Percentiles rank a stretch among this genome's conserved stretches.
Conservation (phyloP, 2,329 filamentous ascomycete species). For the Sodiomyces alkalinus region DNA sequence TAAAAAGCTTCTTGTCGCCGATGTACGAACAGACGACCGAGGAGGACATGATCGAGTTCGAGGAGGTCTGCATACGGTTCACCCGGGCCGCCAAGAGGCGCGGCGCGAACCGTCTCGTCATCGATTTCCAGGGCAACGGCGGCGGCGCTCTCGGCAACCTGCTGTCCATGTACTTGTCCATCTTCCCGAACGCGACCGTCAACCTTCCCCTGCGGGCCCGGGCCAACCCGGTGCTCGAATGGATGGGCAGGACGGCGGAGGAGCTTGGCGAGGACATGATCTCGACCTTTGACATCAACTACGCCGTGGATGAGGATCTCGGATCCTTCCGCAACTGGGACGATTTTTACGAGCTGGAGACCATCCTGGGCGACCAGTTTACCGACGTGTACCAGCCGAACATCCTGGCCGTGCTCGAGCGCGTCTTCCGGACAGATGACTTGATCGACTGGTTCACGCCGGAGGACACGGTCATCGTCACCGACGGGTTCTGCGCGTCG, state of each 20-base stretch:
- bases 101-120: constrained; percentile 42
- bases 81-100: constrained; percentile 26
- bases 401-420: background rate
- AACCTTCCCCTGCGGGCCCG: constrained; percentile 6
- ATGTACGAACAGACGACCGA: background rate
- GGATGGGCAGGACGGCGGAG: constrained; percentile 3
- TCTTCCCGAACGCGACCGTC: constrained; percentile 4
- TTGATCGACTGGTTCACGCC: constrained; percentile 15
- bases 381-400: constrained; percentile 13
- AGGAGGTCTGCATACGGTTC: constrained; percentile 15
- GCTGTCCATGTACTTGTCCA: constrained; percentile 3
- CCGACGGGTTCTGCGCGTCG: constrained; percentile 11
- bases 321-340: constrained; percentile 16
- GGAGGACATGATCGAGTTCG: constrained; percentile 2
- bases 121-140: constrained; percentile 46
- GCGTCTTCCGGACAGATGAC: background rate
- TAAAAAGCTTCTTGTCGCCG: constrained; percentile 4
- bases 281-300: constrained; percentile 7
- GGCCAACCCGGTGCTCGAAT: constrained; percentile 3
- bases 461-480: constrained; percentile 11
- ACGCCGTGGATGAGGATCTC: constrained; percentile 3
- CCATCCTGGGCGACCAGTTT: constrained; percentile 18
- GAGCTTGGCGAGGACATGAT: background rate
- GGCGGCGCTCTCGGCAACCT: constrained; percentile 28
- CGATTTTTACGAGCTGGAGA: constrained; percentile 23